Base-by-base conservation (phyloP, 768 basidiomycete genomes). In the Xanthoconium stramineum region DNA sequence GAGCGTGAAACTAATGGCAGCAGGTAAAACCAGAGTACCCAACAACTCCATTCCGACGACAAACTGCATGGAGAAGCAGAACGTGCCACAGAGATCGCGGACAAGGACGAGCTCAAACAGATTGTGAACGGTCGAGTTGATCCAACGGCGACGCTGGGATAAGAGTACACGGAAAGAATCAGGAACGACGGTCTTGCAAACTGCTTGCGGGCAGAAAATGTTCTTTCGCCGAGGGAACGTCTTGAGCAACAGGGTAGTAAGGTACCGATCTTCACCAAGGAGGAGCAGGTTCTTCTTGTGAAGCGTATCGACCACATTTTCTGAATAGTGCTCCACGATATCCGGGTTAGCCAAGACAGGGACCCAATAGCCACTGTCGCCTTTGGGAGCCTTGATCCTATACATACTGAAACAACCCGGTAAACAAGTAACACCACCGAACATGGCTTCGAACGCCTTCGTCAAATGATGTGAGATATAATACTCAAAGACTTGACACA, bases 31-130 rank as follows among this genome's bases (percentile, higher is more conserved):
- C 59, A 99, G 81, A 3, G 97, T 98, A 69, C 96, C 96, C 58
- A 91, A 85, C 60, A 99, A 79, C 70, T 99, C 97, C 95, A 99
- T 99, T 70, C 89, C 94, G 36, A 96, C 93, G 62, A 98, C 94
- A 68, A 98, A 98, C 78, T 97, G 95, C 96, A 98, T 98, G 12
- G 93, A 95, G 83, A 99, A 98, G 78, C 97, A 99, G 86, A 98
- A 99, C 3, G 95, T 98, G 46, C 97, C 97, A 63, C 96, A 99
- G n/a, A 98, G 84, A 72, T 99, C 97, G 24, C 95, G 86, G 28
- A 99, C 96, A 48, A 98, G 81, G 33, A 98, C 74, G 55, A 99
- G 79, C 69, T 98, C 96, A n/a, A 90, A 88, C 42, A 98, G 78
- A 66, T 99, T 99, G 77, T 99, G 97, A 38, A 98, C 87, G 0